Base-by-base conservation (phyloP, 2,329 filamentous ascomycete genomes). In the Hymenoscyphus occultus region DNA sequence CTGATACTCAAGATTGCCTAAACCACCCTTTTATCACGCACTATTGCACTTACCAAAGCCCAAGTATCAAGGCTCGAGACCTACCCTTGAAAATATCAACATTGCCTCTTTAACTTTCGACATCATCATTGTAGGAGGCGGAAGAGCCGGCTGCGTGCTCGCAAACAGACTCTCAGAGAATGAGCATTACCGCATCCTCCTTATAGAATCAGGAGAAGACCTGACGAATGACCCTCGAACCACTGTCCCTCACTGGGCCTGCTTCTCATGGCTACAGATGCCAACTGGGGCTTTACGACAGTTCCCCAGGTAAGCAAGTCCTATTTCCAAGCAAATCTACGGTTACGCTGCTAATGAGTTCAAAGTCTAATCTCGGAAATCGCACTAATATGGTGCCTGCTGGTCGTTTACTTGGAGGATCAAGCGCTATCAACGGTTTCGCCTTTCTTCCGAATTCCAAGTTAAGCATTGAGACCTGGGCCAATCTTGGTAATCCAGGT, bases 271-370 rank as follows among this genome's bases (percentile, higher is more conserved):
- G 60, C 31, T n/a, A 48, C 84, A 2, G 77, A 80, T 10, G 83
- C 87, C 70, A 87, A 87, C 71, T 81, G 82, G 61, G 82, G 84
- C 13, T 77, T 86, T 54, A 83, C 87, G 71, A 86, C 60, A 9
- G 32, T 28, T 1, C 74, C 75, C 2, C 77, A 79, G 72, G 77
- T 78, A 69, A 28, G 28, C 28, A 2, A 61, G 69, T 60, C 9
- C 28, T 78, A 9, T 71, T 67, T 28, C 28, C 28, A 28, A 28
- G 28, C 28, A 28, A 28, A 28, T 28, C 28, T 28, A 28, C 28
- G 28, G 28, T 28, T 28, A 28, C 28, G 28, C 28, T 28, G 28
- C 28, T 28, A 28, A 28, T 28, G 28, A 28, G 28, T 35, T 28
- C 56, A n/a, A 54, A 68, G 64, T 31, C 65, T 39, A 57, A 67